Evolutionary conservation across 2,329 filamentous ascomycete genomes (phyloP).

Genomic region (Xylaria sp.): DNA sequence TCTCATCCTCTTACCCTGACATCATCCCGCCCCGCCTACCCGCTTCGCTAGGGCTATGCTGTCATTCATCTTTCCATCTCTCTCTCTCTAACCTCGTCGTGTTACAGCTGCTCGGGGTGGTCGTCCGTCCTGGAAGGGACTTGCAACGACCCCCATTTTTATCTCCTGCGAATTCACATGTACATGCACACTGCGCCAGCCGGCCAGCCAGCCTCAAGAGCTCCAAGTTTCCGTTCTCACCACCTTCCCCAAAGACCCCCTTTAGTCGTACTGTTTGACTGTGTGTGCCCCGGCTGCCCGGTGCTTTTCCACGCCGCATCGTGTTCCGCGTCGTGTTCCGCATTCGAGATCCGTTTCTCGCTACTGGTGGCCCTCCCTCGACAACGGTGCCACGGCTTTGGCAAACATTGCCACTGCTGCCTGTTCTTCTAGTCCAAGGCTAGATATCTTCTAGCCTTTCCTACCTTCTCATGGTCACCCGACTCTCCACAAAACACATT

Average conservation of each 20-base stretch:
- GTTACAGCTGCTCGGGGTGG: neutral
- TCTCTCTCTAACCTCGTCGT: constrained; percentile 4
- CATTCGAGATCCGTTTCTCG: neutral
- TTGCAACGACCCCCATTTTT: neutral
- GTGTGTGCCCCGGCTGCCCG: too few species aligned
- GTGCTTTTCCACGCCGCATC: neutral
- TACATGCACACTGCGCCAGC: too few species aligned
- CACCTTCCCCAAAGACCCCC: neutral
- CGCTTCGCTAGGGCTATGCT: too few species aligned
- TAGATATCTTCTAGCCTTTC: neutral
- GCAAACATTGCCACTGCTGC: neutral
- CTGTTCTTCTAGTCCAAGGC: neutral
- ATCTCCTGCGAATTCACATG: neutral
- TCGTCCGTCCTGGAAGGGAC: neutral
- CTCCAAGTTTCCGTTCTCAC: neutral
- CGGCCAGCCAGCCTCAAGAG: too few species aligned
- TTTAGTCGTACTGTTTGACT: neutral
- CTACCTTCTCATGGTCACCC: neutral
- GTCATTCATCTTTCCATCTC: constrained; percentile 16
- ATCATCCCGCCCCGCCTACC: constrained; percentile 32
- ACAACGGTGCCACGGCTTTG: neutral
- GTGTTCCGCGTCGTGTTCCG: too few species aligned
- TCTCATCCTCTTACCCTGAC: constrained; percentile 23
- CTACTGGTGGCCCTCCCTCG: neutral
- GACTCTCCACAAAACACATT: neutral